Conservation (phyloP, 768 basidiomycete species). For the Leccinum variicolor region DNA sequence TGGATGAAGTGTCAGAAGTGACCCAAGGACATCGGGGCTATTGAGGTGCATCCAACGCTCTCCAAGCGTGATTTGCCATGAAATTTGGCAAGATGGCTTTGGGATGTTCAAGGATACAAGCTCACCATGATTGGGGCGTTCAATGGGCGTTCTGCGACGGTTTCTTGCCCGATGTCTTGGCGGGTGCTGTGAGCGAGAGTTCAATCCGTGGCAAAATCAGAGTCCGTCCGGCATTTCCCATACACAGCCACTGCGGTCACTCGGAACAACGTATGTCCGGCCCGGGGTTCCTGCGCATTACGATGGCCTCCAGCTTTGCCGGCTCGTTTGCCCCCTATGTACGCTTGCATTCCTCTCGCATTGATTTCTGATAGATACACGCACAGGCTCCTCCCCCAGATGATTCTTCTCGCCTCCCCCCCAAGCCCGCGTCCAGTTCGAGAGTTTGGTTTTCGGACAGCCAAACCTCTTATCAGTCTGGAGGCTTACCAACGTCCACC, state of each 20-base stretch:
- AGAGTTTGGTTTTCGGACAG: constrained; percentile 53
- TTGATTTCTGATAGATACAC: constrained; percentile 1
- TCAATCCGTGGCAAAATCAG: constrained; percentile 15
- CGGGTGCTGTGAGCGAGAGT: constrained; percentile 13
- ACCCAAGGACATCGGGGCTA: constrained; percentile 20
- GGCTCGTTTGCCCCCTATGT: constrained; percentile 66
- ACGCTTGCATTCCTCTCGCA: constrained; percentile 14
- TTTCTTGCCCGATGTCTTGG: constrained; percentile 30
- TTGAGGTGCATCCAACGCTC: constrained; percentile 26
- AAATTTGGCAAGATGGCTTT: constrained; percentile 1
- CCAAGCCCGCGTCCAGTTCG: constrained; percentile 22
- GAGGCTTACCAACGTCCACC: constrained; percentile 55
- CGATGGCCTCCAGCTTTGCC: constrained; percentile 8
- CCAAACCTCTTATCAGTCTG: constrained; percentile 64
- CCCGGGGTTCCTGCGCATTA: background rate
- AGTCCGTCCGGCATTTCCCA: constrained; percentile 45
- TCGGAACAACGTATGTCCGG: background rate
- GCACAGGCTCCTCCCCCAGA: constrained; percentile 57
- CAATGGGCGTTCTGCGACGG: constrained; percentile 16
- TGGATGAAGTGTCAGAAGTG: constrained; percentile 30
- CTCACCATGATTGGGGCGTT: constrained; percentile 36
- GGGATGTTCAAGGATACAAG: constrained; percentile 10
- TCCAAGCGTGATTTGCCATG: constrained; percentile 5
- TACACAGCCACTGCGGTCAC: constrained; percentile 27
- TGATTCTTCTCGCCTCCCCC: constrained; percentile 34